Conservation (phyloP, 305 asterid species). For the Fraxinus greggii region DNA sequence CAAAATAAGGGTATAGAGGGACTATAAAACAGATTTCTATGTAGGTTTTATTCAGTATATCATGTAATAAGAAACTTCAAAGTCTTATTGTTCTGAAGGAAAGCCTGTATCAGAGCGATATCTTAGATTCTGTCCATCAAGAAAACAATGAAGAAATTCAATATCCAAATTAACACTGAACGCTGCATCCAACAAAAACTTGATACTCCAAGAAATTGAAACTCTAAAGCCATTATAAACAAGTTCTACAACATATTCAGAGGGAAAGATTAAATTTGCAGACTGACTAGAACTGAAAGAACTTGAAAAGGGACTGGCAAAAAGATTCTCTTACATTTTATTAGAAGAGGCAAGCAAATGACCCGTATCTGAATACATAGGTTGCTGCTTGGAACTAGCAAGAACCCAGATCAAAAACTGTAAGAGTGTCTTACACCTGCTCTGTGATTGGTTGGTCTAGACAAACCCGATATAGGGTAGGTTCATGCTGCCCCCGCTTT, state of each 20-base stretch:
- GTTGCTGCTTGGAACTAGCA: neutral
- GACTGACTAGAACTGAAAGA: neutral
- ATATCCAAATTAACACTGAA: neutral
- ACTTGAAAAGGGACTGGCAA: neutral
- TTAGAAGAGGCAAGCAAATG: neutral
- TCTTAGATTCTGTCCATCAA: neutral
- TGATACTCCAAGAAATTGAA: neutral
- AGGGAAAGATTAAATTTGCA: neutral
- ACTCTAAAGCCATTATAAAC: neutral
- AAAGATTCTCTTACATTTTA: neutral
- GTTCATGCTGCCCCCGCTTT: neutral
- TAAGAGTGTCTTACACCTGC: neutral
- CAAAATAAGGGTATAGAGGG: neutral
- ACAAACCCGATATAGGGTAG: neutral
- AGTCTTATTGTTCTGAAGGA: neutral
- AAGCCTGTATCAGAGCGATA: neutral
- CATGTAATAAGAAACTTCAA: neutral
- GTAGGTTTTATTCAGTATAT: neutral
- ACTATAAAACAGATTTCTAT: neutral
- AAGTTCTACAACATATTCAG: neutral
- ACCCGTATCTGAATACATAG: neutral
- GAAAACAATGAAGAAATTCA: neutral
- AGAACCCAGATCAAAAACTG: neutral
- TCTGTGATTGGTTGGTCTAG: neutral
- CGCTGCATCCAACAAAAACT: neutral